A percentile compares a stretch with the other conserved stretches of the same genome.
Evolutionary conservation across 2,329 filamentous ascomycete species (phyloP).

Genomic region (Aspergillus intermedius): DNA sequence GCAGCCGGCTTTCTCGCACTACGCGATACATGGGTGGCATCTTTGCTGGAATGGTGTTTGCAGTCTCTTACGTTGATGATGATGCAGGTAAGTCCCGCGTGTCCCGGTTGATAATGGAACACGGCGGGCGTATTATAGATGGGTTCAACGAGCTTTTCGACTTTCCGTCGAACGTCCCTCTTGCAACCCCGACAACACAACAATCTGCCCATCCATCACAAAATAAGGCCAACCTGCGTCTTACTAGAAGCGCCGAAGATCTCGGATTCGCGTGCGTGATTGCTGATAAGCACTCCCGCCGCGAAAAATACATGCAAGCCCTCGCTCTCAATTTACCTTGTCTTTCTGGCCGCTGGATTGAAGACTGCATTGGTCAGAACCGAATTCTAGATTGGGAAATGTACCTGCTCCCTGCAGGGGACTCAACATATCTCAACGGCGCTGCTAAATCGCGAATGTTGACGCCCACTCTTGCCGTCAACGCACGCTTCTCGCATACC

Average conservation of each 20-base stretch:
- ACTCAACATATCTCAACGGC: conserved; percentile 68
- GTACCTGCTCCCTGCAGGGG: conserved; percentile 80
- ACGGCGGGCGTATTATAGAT: conserved; percentile 67
- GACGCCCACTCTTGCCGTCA: conserved; percentile 51
- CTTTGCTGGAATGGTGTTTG: conserved; percentile 81
- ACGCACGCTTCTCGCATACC: conserved; percentile 52
- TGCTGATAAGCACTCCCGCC: conserved; percentile 76
- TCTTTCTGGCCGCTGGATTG: conserved; percentile 73
- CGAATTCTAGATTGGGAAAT: conserved; percentile 65
- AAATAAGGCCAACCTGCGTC: conserved; percentile 37
- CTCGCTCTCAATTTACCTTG: conserved; percentile 84
- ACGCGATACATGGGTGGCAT: conserved; percentile 38
- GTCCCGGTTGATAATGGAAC: conserved; percentile 56
- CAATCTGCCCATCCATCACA: conserved; percentile 9
- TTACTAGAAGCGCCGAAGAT: conserved; percentile 48
- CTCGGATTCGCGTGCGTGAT: conserved; percentile 79
- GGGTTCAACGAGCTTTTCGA: conserved; percentile 81
- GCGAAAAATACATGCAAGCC: conserved; percentile 90
- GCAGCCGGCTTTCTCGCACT: conserved; percentile 43
- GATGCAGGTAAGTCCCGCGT: conserved; percentile 52
- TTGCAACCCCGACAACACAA: conserved; percentile 24
- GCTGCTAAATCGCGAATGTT: conserved; percentile 71
- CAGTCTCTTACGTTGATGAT: conserved; percentile 64
- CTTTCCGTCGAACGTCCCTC: conserved; percentile 22
- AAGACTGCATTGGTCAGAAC: conserved; percentile 59